A percentile compares a stretch with the other conserved stretches of the same genome.
Conservation (phyloP, 2,329 filamentous ascomycete genomes). For the Lasiodiplodia gonubiensis region DNA sequence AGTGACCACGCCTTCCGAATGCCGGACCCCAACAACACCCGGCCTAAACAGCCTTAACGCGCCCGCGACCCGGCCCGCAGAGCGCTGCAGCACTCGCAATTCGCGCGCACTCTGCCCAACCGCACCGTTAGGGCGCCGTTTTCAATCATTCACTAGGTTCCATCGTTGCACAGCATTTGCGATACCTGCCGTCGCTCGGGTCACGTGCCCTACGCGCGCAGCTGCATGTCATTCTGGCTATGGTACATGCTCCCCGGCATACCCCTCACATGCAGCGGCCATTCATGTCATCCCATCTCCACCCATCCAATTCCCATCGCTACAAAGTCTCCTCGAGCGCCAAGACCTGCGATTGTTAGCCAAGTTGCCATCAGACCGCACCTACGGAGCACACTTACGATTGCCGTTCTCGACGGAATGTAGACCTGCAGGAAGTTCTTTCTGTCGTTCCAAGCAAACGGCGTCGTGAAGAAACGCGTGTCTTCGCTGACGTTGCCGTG, state of each 20-base stretch:
- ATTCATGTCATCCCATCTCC: slow-evolving; percentile 1
- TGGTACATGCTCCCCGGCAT: slow-evolving; percentile 11
- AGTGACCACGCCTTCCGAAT: slow-evolving; percentile 20
- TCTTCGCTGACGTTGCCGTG: slow-evolving; percentile 75
- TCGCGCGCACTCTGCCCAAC: background rate
- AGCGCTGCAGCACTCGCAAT: background rate
- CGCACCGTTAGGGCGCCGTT: background rate
- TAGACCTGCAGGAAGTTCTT: slow-evolving; percentile 94
- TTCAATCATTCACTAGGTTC: background rate
- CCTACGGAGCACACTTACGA: slow-evolving; percentile 62
- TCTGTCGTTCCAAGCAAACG: slow-evolving; percentile 86
- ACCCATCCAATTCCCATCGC: background rate
- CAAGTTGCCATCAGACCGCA: background rate
- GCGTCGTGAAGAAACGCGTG: slow-evolving; percentile 91
- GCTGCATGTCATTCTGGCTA: slow-evolving; percentile 25
- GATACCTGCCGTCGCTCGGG: background rate
- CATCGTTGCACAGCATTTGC: background rate
- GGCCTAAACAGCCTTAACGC: background rate
- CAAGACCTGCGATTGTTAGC: slow-evolving; percentile 28
- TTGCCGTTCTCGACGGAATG: slow-evolving; percentile 79
- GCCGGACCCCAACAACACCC: slow-evolving; percentile 15
- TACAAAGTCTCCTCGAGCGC: slow-evolving; percentile 43
- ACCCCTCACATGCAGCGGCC: slow-evolving; percentile 1
- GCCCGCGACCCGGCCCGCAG: slow-evolving; percentile 12
- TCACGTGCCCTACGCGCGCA: slow-evolving; percentile 2